Evolutionary conservation across 2,329 filamentous ascomycete species (phyloP).

Genomic region (Aureobasidium sp.): DNA sequence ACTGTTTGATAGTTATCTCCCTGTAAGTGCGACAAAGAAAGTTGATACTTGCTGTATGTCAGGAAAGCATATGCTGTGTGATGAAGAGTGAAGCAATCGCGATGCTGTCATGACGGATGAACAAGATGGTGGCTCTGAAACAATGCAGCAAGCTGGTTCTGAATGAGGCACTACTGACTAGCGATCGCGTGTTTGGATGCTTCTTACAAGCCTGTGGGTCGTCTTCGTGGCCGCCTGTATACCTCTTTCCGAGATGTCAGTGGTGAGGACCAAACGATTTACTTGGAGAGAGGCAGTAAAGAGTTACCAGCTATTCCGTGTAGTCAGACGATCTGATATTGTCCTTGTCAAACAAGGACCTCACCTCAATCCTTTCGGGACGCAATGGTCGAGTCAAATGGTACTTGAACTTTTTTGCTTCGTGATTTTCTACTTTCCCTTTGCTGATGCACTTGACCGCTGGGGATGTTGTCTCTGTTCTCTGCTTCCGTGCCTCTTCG

Average conservation of each 20-base stretch:
- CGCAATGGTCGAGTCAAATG: not conserved
- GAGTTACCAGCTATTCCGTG: not conserved
- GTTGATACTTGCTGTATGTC: too few relatives aligned
- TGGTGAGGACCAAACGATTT: not conserved
- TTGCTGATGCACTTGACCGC: not conserved
- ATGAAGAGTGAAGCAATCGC: too few relatives aligned
- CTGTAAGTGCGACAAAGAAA: too few relatives aligned
- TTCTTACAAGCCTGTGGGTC: not conserved
- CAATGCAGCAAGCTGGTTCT: not conserved
- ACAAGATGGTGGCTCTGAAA: too few relatives aligned
- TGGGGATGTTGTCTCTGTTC: too few relatives aligned
- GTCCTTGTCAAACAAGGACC: not conserved
- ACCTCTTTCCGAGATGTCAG: not conserved
- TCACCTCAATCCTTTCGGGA: not conserved
- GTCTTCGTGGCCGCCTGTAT: not conserved
- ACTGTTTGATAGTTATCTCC: too few relatives aligned
- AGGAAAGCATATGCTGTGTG: too few relatives aligned
- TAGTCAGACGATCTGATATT: not conserved
- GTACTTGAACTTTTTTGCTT: not conserved
- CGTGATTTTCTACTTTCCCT: too few relatives aligned
- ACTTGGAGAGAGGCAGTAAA: not conserved
- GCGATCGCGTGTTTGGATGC: not conserved
- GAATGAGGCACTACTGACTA: not conserved
- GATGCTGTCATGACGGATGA: too few relatives aligned
- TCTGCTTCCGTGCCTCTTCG: too few relatives aligned